Conservation (phyloP, 2,329 filamentous ascomycete species). For the Botryotinia convoluta region DNA sequence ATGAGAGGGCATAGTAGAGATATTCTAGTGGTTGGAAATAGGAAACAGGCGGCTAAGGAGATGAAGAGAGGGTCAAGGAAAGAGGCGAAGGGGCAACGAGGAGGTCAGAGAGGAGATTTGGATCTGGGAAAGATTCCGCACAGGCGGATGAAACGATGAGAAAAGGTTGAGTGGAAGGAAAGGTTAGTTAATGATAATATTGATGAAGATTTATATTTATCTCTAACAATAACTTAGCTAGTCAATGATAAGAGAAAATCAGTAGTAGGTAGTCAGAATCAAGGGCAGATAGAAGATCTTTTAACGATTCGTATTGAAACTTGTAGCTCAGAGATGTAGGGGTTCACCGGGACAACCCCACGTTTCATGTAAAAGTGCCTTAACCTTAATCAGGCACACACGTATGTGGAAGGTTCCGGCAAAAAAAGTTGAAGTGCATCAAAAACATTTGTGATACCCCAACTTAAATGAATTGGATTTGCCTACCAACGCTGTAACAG, state of each 20-base stretch:
- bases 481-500: background rate
- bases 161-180: background rate
- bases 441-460: conserved; percentile 7
- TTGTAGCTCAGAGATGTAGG: background rate
- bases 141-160: background rate
- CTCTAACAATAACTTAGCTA: background rate
- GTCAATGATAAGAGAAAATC: background rate
- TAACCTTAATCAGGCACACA: conserved; percentile 7
- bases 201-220: background rate
- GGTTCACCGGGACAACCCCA: background rate
- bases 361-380: conserved; percentile 3
- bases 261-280: background rate
- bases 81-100: background rate
- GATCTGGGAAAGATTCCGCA: background rate
- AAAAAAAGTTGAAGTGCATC: conserved; percentile 17
- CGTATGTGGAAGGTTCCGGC: conserved; percentile 18
- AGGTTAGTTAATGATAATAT: background rate
- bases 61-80: background rate
- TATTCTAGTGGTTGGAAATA: background rate
- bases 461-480: conserved; percentile 4
- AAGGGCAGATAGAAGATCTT: background rate
- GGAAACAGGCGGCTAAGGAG: background rate
- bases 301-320: background rate
- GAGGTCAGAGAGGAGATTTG: background rate
- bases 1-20: background rate